Conservation (phyloP, 768 basidiomycete species). For the Amanita rubescens region DNA sequence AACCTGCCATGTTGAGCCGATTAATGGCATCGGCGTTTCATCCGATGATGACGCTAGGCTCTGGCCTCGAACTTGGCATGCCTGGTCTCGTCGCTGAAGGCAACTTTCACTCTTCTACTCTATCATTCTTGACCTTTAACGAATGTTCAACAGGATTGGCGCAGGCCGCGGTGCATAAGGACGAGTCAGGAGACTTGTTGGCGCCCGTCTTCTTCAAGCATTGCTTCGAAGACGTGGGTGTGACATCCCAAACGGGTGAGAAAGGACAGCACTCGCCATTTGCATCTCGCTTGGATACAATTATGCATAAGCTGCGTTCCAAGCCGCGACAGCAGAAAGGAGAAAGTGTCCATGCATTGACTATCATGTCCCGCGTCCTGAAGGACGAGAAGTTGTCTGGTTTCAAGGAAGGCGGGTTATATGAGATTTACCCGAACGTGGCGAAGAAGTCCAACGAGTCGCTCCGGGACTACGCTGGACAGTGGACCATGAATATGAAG, state of each 20-base stretch:
- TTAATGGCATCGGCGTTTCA: conserved; percentile 40
- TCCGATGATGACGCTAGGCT: conserved; percentile 45
- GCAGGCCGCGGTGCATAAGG: conserved; percentile 6
- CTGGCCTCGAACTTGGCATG: conserved; percentile 43
- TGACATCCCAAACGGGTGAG: not conserved
- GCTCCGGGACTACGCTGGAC: conserved; percentile 22
- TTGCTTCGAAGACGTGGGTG: not conserved
- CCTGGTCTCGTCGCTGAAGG: conserved; percentile 47
- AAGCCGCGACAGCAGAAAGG: conserved; percentile 3
- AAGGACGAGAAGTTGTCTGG: conserved; percentile 28
- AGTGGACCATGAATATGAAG: conserved; percentile 17
- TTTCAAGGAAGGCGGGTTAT: not conserved
- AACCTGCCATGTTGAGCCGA: conserved; percentile 32
- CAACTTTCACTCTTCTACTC: conserved; percentile 31
- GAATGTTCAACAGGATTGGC: conserved; percentile 4
- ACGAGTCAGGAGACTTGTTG: not conserved
- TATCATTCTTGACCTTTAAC: conserved; percentile 30
- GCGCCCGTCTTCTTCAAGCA: not conserved
- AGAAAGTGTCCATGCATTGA: conserved; percentile 30
- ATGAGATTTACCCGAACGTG: conserved; percentile 20
- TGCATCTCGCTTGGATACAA: not conserved
- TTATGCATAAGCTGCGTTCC: conserved; percentile 1
- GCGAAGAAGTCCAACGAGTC: conserved; percentile 25
- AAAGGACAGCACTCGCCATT: not conserved
- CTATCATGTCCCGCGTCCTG: conserved; percentile 38